Conservation (phyloP, 306 rosid genomes). For the Trichosanthes cucumerina region DNA sequence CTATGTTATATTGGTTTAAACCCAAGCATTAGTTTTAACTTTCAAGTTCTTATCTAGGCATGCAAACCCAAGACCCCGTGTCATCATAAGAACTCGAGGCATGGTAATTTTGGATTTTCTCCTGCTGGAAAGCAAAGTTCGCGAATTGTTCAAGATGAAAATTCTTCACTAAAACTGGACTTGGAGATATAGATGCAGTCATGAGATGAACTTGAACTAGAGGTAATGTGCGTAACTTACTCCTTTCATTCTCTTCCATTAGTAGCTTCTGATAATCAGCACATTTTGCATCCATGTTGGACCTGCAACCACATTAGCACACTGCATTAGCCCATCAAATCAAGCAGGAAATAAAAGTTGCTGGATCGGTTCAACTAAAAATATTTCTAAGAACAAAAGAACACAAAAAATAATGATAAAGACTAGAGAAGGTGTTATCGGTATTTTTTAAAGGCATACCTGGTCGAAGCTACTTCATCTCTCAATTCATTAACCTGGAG, state of each 20-base stretch:
- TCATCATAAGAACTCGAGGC: neutral
- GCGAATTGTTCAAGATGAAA: neutral
- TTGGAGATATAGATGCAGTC: neutral
- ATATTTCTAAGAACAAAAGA: neutral
- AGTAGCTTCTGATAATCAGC: constrained; percentile 39
- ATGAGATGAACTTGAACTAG: neutral
- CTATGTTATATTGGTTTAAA: neutral
- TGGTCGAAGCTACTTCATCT: constrained; percentile 46
- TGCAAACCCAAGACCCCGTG: neutral
- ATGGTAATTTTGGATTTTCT: neutral
- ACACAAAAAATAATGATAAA: neutral
- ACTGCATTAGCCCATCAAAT: neutral
- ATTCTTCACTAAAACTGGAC: neutral
- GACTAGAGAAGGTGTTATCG: neutral
- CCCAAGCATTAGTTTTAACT: neutral
- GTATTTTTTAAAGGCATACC: constrained; percentile 33
- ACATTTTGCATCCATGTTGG: constrained; percentile 35
- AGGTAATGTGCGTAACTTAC: constrained; percentile 30
- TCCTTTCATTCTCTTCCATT: constrained; percentile 47
- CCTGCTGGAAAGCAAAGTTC: neutral
- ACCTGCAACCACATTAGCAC: constrained; percentile 34
- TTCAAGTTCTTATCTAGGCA: neutral
- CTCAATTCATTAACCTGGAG: constrained; percentile 50
- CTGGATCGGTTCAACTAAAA: neutral
- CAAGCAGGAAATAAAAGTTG: neutral